Evolutionary conservation across 2,329 filamentous ascomycete genomes (phyloP).

Genomic region (Bimuria novae-zelandiae): DNA sequence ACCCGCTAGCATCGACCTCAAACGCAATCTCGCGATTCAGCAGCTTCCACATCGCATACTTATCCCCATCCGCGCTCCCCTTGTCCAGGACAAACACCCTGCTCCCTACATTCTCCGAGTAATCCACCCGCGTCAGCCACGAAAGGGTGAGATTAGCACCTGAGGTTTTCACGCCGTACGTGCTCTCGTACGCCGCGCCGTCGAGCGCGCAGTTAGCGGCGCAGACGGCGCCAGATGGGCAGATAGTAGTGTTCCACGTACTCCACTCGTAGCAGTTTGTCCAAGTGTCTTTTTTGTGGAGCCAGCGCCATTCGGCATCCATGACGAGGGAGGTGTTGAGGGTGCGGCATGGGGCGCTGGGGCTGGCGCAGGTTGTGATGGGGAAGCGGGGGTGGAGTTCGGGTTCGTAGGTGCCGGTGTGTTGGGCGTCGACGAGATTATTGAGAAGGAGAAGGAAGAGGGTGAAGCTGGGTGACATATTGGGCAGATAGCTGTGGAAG

Average conservation of each 20-base stretch:
- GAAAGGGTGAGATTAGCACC: conserved; percentile 56
- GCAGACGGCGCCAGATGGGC: conserved; percentile 35
- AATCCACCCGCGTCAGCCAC: conserved; percentile 56
- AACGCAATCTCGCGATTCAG: conserved; percentile 35
- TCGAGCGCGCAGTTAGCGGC: conserved; percentile 38
- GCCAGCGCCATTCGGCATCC: conserved; percentile 53
- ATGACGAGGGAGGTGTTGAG: conserved; percentile 35
- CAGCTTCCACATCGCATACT: conserved; percentile 33
- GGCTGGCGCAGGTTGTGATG: neutral
- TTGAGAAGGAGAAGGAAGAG: neutral
- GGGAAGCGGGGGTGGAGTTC: neutral
- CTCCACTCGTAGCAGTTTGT: conserved; percentile 37
- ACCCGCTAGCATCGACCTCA: conserved; percentile 55
- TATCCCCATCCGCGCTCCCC: conserved; percentile 9
- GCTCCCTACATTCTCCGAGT: conserved; percentile 36
- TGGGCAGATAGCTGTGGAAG: neutral
- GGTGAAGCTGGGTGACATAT: neutral
- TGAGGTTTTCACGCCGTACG: conserved; percentile 53
- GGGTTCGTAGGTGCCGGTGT: neutral
- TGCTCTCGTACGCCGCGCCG: conserved; percentile 35
- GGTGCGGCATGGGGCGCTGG: neutral
- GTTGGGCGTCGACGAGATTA: neutral
- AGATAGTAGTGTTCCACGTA: conserved; percentile 41
- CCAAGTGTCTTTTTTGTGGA: conserved; percentile 44
- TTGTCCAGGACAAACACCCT: conserved; percentile 35